Base-by-base conservation (phyloP, 2,329 filamentous ascomycete genomes). In the Penicillium sp. region DNA sequence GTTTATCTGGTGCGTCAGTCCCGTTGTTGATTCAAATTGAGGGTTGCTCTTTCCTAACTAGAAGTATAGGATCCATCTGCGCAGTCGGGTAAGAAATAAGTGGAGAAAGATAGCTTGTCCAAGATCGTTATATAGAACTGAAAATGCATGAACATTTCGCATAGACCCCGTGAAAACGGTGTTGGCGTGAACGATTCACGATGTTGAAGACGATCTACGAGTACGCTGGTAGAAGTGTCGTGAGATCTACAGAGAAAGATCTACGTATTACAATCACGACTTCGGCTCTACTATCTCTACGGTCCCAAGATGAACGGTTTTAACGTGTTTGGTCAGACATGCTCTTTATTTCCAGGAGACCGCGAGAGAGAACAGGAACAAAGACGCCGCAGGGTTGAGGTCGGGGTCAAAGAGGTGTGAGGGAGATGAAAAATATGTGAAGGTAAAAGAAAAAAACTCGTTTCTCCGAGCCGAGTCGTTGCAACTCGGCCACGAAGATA, bases 1-100 rank as follows among this genome's bases (percentile, higher is more conserved):
- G 75, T 78, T 60, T 78, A 78, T 62, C 63, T 78, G 71, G 75
- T 77, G 60, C 26, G 75, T 71, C 40, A 53, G 22, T 49, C 40
- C 52, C 38, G 11, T 37, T 38, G 46, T 16, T 26, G n/a, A 7
- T 11, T 22, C 14, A 14, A 51, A 11, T 26, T n/a, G 16, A 30
- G 57, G 26, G 8, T 6, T 16, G 28, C 59, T n/a, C 46, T 53
- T 53, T 63, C 25, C 63, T 64, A 19, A 64, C 13, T 25, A 3
- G 6, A 13, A 7, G 28, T 52, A 7, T 67, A 76, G 73, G 73
- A 75, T 69, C 66, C 73, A 16, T 66, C 73, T 54, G 73, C 70
- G 30, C 73, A 76, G 65, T 70, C 69, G 14, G 73, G 73, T 52
- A 75, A 70, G 68, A 73, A 74, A 69, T 75, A 65, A 61, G 49